These are phyloP conservation scores for Diversispora epigaea DNA, from an alignment of 192 early-diverging fungal genomes.

Conservation along the genomic window DNA sequence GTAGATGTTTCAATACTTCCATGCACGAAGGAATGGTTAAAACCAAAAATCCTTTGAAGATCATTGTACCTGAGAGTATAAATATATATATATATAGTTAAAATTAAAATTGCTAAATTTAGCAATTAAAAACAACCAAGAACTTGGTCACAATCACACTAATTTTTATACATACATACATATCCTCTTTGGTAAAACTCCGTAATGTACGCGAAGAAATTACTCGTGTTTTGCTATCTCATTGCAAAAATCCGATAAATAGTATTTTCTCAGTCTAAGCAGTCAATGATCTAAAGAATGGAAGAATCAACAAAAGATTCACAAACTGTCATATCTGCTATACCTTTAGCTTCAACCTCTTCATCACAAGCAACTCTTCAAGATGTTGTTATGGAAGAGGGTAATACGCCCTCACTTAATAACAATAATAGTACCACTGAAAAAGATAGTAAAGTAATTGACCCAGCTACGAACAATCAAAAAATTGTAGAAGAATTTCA, in stretches of 20 bases:
- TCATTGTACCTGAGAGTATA: too few species aligned
- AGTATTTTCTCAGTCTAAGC: neutral
- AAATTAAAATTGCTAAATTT: too few species aligned
- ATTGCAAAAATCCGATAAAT: too few species aligned
- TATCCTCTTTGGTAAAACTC: too few species aligned
- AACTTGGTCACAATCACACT: too few species aligned
- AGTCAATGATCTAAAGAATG: neutral
- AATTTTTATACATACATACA: too few species aligned
- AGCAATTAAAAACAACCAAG: too few species aligned
- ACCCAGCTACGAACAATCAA: constrained; percentile 9
- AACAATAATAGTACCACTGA: neutral
- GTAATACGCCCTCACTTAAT: neutral
- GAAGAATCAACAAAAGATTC: neutral
- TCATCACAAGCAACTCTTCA: neutral
- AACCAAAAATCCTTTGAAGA: too few species aligned
- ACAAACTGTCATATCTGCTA: neutral
- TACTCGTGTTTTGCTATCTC: neutral
- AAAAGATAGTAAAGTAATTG: constrained; percentile 8
- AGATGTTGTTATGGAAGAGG: constrained; percentile 27
- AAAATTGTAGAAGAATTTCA: constrained; percentile 79
- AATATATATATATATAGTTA: too few species aligned
- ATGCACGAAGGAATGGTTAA: too few species aligned
- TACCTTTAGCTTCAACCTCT: neutral
- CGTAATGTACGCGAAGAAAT: neutral
- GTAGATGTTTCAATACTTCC: too few species aligned